phyloP scores from a whole-genome alignment of 108 stramenopile genomes.

The Skeletonema grethae region DNA sequence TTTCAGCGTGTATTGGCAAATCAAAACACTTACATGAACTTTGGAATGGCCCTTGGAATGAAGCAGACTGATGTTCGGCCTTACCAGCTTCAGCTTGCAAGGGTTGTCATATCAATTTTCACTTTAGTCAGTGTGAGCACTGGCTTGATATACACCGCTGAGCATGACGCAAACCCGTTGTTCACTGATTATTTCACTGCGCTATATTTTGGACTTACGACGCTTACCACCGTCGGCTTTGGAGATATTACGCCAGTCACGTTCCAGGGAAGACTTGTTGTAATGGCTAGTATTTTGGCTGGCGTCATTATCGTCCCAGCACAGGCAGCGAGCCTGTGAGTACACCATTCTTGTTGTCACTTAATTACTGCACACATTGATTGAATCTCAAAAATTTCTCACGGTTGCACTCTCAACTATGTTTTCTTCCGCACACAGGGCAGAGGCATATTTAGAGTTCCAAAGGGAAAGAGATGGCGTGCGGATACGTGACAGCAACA shows the following conservation, averaged over 20 bases:
- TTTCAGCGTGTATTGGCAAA: constrained; percentile 72
- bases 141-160: constrained; percentile 81
- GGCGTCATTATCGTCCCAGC: constrained; percentile 83
- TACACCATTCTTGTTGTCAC: neutral
- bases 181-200: constrained; percentile 81
- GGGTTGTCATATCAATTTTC: constrained; percentile 70
- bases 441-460: constrained; percentile 42
- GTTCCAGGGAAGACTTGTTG: constrained; percentile 64
- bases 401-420: neutral
- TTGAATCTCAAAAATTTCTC: neutral
- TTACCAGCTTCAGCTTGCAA: constrained; percentile 77
- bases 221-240: constrained; percentile 77
- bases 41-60: constrained; percentile 65
- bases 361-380: neutral
- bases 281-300: constrained; percentile 65
- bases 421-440: neutral
- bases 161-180: constrained; percentile 71
- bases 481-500: neutral
- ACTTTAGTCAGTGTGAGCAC: constrained; percentile 74
- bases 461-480: constrained; percentile 35
- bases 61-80: constrained; percentile 49
- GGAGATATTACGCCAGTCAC: constrained; percentile 86
- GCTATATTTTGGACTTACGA: constrained; percentile 83
- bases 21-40: constrained; percentile 62
- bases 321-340: constrained; percentile 55